Base-by-base conservation (phyloP, 139 green algal genomes). In the Ettlia oleoabundans region DNA sequence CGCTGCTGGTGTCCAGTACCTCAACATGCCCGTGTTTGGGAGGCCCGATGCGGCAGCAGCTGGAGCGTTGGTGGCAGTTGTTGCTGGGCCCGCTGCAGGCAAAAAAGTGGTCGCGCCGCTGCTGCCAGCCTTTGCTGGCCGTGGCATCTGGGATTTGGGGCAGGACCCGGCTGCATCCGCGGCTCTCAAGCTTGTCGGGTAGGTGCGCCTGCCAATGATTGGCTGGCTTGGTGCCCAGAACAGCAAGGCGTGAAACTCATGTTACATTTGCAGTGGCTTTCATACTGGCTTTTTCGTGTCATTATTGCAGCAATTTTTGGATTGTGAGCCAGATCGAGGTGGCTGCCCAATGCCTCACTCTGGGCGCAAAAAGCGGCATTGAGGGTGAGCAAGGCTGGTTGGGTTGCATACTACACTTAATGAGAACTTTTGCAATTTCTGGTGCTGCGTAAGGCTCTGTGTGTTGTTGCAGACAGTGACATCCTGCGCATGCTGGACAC, bases 251-350 rank as follows among this genome's bases (percentile, higher is more conserved):
- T n/a, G n/a, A n/a, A n/a, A n/a, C n/a, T n/a, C 58, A n/a, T 32
- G 24, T 67, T 67, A 32, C 58, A 37, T n/a, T n/a, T 13, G 58
- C 24, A 15, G 18, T 30, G 7, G 15, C 21, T 21, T n/a, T 32
- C 58, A 21, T 67, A 7, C 58, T 67, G 18, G 21, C 24, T 21
- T 7, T 21, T n/a, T 30, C 18, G 15, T 32, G 58, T 21, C 26
- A n/a, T n/a, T n/a, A n/a, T 21, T 67, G 21, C 58, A 30, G 82
- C 30, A 86, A 83, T 68, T 83, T 64, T 24, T 83, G 35, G 33
- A 86, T 86, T 3, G 72, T 51, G 9, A 38, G 26, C 40, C 61
- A 75, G 32, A 86, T 86, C 8, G 82, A 83, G 41, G 38, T 86
- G 55, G 62, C 82, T 2, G n/a, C 81, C 2, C 64, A 80, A 55